These are phyloP conservation scores for Tephrocybe sp. DNA, from an alignment of 768 basidiomycete species.

Conservation along the genomic window DNA sequence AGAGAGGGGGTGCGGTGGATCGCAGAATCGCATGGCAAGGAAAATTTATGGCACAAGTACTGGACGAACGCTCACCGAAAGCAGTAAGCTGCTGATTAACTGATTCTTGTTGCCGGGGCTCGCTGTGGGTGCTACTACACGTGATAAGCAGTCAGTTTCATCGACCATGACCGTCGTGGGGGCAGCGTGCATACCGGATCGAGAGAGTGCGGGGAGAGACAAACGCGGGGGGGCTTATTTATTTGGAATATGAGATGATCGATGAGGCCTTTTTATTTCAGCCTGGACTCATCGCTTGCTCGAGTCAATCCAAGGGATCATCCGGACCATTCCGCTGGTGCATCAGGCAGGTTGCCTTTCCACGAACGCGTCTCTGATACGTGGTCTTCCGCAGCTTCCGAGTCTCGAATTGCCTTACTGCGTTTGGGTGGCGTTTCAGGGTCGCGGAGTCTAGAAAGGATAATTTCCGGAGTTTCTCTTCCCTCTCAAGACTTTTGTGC, in stretches of 20 bases:
- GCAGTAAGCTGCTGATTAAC: conserved; percentile 10
- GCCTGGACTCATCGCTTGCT: background rate
- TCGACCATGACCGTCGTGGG: background rate
- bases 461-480: background rate
- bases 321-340: conserved; percentile 7
- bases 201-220: background rate
- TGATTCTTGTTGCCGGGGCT: conserved; percentile 1
- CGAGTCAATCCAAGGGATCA: background rate
- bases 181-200: background rate
- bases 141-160: conserved; percentile 13
- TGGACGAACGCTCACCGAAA: conserved; percentile 9
- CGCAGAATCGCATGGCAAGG: background rate
- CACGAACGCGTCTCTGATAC: background rate
- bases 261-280: conserved; percentile 2
- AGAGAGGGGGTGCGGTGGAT: background rate
- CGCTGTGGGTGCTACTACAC: conserved; percentile 8
- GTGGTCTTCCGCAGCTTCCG: background rate
- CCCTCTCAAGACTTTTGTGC: background rate
- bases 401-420: background rate
- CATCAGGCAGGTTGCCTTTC: background rate
- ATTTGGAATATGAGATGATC: conserved; percentile 4
- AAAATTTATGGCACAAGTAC: conserved; percentile 1
- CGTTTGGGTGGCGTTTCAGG: conserved; percentile 8
- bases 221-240: background rate
- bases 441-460: background rate